phyloP scores from a whole-genome alignment of 306 rosid genomes.

The Abrus precatorius region DNA sequence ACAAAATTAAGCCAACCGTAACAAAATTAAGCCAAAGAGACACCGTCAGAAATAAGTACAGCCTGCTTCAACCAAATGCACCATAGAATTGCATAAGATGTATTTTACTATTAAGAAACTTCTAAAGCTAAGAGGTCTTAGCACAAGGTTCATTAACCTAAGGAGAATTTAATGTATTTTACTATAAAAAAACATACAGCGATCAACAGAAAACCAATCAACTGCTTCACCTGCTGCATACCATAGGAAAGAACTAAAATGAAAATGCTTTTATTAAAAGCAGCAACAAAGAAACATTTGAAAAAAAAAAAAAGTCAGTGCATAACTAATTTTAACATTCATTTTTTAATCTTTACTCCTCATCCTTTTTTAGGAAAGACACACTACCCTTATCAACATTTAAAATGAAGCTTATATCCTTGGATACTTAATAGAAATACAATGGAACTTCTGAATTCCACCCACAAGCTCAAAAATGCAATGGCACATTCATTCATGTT shows the following conservation, averaged over 20 bases:
- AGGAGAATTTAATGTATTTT: neutral
- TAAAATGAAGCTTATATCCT: neutral
- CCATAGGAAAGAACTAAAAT: neutral
- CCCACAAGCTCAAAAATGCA: neutral
- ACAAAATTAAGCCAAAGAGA: neutral
- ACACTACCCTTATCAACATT: neutral
- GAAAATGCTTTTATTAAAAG: neutral
- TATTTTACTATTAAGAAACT: neutral
- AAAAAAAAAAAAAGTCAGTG: neutral
- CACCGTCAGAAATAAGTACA: neutral
- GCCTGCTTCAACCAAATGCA: slow-evolving; percentile 1
- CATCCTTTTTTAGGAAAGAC: neutral
- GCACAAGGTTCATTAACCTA: neutral
- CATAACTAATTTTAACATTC: neutral
- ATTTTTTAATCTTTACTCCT: neutral
- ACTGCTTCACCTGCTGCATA: slow-evolving; percentile 17
- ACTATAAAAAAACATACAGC: neutral
- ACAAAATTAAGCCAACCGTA: neutral
- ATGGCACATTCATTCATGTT: neutral
- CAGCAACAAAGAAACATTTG: neutral
- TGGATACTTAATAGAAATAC: neutral
- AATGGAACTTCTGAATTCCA: neutral
- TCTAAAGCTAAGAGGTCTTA: slow-evolving; percentile 2
- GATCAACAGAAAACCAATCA: slow-evolving; percentile 12
- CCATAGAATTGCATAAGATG: slow-evolving; percentile 5